Percentiles rank a stretch among this genome's conserved stretches.
Evolutionary conservation across 2,329 filamentous ascomycete species (phyloP).

Genomic region (Penicillium aurantiogriseum): DNA sequence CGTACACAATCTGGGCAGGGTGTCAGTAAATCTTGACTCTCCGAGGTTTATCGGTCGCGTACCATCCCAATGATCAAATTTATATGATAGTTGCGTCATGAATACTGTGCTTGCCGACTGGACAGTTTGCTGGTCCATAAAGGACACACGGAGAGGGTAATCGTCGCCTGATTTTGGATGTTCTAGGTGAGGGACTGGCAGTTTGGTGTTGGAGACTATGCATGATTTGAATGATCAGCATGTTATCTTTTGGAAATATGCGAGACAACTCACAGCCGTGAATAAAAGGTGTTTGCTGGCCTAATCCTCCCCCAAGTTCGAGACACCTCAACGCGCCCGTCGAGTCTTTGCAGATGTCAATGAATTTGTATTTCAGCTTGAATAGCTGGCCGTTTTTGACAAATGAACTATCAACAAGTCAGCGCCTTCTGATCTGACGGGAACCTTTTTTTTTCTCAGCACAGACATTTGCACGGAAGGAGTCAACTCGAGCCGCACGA

Average conservation of each 20-base stretch:
- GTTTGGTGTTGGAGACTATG: slow-evolving; percentile 37
- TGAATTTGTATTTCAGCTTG: slow-evolving; percentile 40
- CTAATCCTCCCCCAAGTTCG: slow-evolving; percentile 39
- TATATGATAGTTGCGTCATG: slow-evolving; percentile 42
- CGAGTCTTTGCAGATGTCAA: slow-evolving; percentile 42
- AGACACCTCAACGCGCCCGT: slow-evolving; percentile 37
- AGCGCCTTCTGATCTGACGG: neutral
- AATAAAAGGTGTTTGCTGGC: slow-evolving; percentile 37
- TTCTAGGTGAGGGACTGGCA: slow-evolving; percentile 45
- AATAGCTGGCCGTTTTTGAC: slow-evolving; percentile 40
- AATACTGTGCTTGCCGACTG: slow-evolving; percentile 41
- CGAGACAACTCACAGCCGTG: slow-evolving; percentile 38
- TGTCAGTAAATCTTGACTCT: neutral
- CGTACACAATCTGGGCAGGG: slow-evolving; percentile 39
- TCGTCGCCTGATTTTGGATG: slow-evolving; percentile 39
- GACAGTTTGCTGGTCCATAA: slow-evolving; percentile 45
- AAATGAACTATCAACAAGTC: slow-evolving; percentile 34
- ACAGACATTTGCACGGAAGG: slow-evolving; percentile 37
- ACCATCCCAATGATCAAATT: slow-evolving; percentile 45
- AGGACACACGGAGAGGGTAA: slow-evolving; percentile 40
- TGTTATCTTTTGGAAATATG: neutral
- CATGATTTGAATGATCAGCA: neutral
- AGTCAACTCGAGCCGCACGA: slow-evolving; percentile 31
- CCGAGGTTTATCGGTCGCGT: slow-evolving; percentile 6
- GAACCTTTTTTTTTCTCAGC: neutral